Evolutionary conservation across 108 stramenopile species (phyloP).

Genomic region (Discostella stelligeroides): DNA sequence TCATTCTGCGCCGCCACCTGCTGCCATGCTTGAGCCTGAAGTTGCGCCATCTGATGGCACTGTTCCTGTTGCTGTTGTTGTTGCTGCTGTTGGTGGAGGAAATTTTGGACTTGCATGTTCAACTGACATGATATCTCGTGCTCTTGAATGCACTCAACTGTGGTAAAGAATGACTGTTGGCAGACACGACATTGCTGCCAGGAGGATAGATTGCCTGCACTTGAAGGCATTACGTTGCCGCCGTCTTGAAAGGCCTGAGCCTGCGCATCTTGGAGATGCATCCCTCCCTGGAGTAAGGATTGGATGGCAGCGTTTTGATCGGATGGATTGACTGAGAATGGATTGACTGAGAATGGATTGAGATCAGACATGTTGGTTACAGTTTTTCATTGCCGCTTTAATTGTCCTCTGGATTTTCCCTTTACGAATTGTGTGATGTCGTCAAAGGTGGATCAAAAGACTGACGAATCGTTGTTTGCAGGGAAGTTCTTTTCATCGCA

Average conservation of each 20-base stretch:
- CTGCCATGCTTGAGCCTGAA: neutral
- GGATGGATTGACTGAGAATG: neutral
- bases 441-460: no score
- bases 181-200: constrained; percentile 9
- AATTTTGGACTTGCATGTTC: constrained; percentile 2
- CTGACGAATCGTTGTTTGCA: no score
- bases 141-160: neutral
- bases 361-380: neutral
- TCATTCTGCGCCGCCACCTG: constrained; percentile 2
- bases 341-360: neutral
- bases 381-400: neutral
- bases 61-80: constrained; percentile 17
- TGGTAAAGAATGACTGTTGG: constrained; percentile 2
- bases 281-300: constrained; percentile 4
- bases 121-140: constrained; percentile 3
- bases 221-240: neutral
- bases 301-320: constrained; percentile 1
- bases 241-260: neutral
- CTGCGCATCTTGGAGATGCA: neutral
- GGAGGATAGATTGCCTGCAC: neutral
- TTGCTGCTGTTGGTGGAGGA: constrained; percentile 25
- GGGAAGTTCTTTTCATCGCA: no score
- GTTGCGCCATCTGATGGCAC: no score
- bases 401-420: no score
- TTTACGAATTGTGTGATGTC: no score